Evolutionary conservation across 768 basidiomycete genomes (phyloP).

Genomic region (Russula vinacea): DNA sequence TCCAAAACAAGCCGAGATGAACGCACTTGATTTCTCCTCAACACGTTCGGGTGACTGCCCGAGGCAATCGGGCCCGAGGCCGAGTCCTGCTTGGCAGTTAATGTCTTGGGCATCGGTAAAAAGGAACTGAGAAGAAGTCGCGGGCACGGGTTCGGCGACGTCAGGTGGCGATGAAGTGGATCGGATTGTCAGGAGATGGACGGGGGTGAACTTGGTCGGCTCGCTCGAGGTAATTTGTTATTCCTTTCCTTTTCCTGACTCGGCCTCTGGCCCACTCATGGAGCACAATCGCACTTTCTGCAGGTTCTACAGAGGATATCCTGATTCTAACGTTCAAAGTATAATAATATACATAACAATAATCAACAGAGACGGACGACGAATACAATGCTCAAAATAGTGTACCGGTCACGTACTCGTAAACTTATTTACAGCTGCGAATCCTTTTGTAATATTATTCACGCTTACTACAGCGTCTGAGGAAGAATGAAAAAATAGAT

Average conservation of each 20-base stretch:
- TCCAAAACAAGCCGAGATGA: background rate
- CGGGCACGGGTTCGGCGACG: slow-evolving; percentile 2
- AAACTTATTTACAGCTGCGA: slow-evolving; percentile 35
- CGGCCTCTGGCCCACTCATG: too few relatives aligned
- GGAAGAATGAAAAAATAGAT: slow-evolving; percentile 33
- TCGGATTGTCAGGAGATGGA: background rate
- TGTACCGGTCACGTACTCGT: slow-evolving; percentile 16
- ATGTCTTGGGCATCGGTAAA: slow-evolving; percentile 25
- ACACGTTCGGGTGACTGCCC: slow-evolving; percentile 28
- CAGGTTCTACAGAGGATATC: background rate
- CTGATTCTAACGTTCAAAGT: background rate
- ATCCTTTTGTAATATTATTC: slow-evolving; percentile 46
- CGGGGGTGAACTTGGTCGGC: background rate
- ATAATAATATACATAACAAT: slow-evolving; percentile 25
- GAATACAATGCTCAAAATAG: slow-evolving; percentile 3
- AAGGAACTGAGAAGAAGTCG: background rate
- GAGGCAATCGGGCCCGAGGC: slow-evolving; percentile 28
- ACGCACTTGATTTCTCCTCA: slow-evolving; percentile 38
- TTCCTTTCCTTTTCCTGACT: too few relatives aligned
- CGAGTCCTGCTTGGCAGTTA: slow-evolving; percentile 23
- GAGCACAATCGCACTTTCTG: too few relatives aligned
- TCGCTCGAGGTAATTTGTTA: background rate
- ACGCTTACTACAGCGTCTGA: slow-evolving; percentile 37
- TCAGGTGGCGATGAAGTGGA: slow-evolving; percentile 4
- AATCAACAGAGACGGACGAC: background rate